Percentiles rank a stretch among this genome's conserved stretches.
Conservation (phyloP, 257 asterid genomes). For the Solanum appendiculatum region DNA sequence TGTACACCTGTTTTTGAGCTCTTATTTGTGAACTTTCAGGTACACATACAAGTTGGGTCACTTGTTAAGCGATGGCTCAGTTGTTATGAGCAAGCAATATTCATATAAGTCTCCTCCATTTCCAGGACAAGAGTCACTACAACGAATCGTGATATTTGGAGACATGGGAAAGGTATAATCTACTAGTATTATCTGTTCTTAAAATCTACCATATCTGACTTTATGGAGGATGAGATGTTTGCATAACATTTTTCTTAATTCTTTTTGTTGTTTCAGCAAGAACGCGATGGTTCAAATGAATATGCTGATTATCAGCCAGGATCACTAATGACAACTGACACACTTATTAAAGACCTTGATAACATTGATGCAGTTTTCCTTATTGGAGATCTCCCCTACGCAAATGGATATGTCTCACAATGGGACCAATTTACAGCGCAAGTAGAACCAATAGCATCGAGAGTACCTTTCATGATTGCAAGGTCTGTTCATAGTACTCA, state of each 20-base stretch:
- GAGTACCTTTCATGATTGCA: conserved; percentile 70
- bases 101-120: conserved; percentile 72
- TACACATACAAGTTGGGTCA: conserved; percentile 72
- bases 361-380: conserved; percentile 47
- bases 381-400: conserved; percentile 47
- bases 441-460: conserved; percentile 69
- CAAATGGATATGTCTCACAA: conserved; percentile 56
- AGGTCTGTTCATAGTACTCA: conserved; percentile 29
- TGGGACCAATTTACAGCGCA: conserved; percentile 96
- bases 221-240: too few relatives aligned
- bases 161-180: conserved; percentile 87
- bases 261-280: conserved; percentile 40
- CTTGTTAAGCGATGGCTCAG: conserved; percentile 40
- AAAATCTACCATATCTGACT: too few relatives aligned
- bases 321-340: conserved; percentile 71
- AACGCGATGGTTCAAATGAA: conserved; percentile 90
- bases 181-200: background rate
- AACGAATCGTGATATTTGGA: conserved; percentile 71
- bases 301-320: conserved; percentile 78
- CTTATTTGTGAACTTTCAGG: conserved; percentile 23
- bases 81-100: conserved; percentile 62
- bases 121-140: conserved; percentile 85
- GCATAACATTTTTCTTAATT: background rate
- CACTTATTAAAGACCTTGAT: conserved; percentile 41
- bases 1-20: background rate